Evolutionary conservation across 148 eudicot genomes (phyloP).

Genomic region (Chenopodium suecicum): DNA sequence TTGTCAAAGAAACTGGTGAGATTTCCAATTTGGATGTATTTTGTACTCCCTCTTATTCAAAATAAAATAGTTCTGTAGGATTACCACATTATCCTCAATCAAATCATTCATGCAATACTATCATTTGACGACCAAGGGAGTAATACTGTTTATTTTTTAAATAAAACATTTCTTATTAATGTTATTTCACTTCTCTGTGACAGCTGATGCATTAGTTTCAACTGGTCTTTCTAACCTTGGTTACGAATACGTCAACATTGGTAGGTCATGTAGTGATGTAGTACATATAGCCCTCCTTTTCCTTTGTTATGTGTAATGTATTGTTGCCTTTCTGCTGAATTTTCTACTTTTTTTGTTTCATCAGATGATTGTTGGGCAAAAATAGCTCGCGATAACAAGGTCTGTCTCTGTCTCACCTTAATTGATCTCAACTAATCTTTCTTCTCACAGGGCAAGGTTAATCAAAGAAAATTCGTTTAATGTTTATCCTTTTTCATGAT

Average conservation of each 20-base stretch:
- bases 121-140: not conserved
- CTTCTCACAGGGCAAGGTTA: too few relatives aligned
- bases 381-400: conserved; percentile 56
- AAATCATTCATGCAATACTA: not conserved
- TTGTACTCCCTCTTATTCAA: not conserved
- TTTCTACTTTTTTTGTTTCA: conserved; percentile 8
- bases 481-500: not conserved
- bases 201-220: conserved; percentile 82
- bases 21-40: not conserved
- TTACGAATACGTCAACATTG: conserved; percentile 71
- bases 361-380: conserved; percentile 98
- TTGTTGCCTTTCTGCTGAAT: not conserved
- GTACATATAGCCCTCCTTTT: not conserved
- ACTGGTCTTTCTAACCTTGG: conserved; percentile 72
- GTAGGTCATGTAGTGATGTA: conserved; percentile 29
- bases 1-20: conserved; percentile 39
- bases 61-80: not conserved
- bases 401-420: conserved; percentile 1
- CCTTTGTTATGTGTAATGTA: not conserved
- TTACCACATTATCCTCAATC: too few relatives aligned
- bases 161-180: not conserved
- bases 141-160: not conserved
- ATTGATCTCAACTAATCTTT: not conserved
- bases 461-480: not conserved
- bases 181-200: not conserved